These are phyloP conservation scores for Ichthyophthirius multifiliis DNA, from an alignment of 169 alveolate genomes.

Conservation along the genomic window DNA sequence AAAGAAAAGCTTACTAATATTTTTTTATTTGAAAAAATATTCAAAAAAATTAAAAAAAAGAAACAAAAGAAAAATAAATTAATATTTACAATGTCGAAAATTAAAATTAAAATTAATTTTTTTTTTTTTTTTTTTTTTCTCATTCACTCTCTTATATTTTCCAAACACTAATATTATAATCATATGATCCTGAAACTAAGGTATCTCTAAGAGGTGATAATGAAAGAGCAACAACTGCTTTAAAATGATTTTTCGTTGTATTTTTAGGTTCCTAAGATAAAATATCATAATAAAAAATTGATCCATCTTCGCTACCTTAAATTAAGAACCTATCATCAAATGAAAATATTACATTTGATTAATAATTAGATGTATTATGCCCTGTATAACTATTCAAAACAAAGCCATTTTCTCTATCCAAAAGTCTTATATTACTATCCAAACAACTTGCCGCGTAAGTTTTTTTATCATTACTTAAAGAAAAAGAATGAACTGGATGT, in stretches of 20 bases:
- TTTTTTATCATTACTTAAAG: conserved; percentile 3
- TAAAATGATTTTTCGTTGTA: neutral
- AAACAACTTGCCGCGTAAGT: conserved; percentile 1
- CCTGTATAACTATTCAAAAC: neutral
- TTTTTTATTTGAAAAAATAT: no score
- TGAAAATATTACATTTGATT: neutral
- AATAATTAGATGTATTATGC: neutral
- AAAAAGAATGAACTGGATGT: neutral
- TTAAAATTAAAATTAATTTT: no score
- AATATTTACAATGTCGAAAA: no score
- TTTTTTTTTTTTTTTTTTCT: no score
- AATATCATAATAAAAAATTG: neutral
- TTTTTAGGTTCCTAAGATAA: neutral
- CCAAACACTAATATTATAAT: conserved; percentile 4
- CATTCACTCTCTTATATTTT: no score
- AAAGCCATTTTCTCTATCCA: conserved; percentile 6
- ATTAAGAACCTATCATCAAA: neutral
- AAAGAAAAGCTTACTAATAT: no score
- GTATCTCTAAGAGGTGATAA: neutral
- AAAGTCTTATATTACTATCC: neutral
- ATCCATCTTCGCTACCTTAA: conserved; percentile 11
- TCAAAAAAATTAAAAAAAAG: no score
- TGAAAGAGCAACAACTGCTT: neutral
- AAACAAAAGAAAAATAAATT: no score
- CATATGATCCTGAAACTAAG: neutral